Evolutionary conservation across 768 basidiomycete species (phyloP), one percentile per base, ranked within the genome.

Genomic region (Mycena pura): DNA sequence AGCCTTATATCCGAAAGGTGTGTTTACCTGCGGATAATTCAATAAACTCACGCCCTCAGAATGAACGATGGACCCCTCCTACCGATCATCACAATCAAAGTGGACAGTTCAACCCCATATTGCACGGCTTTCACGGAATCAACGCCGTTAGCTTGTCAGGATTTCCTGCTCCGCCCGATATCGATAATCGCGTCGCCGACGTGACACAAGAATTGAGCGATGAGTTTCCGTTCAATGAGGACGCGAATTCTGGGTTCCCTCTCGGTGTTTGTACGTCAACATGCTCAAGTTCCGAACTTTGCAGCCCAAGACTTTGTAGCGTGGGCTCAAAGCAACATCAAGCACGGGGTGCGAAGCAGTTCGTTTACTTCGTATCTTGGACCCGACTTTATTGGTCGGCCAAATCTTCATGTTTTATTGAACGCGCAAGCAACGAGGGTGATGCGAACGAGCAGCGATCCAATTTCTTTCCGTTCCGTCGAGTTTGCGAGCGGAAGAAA

Each of bases 201-300:
- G 73, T 79, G 0, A 71, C 76, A 0, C 31, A 69, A 17, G 70
- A 82, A 47, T 68, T 80, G 7, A 57, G 68, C 1, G 66, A 71
- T 9, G 74, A 77, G 41, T 83, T 78, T 57, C 72, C 77, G 3
- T 82, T 71, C 61, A 80, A 79, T 60, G 31, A 69, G 14, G 83
- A 84, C 64, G 71, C 72, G 56, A 82, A 82, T 60, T 74, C 76
- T 24, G 82, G 83, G 14, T 69, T 65, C 10, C 74, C 75, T 0
- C 53, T 81, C 7, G 83, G 83, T 5, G 48, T 81, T 36, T 76
- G 82, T 80, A 31, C 49, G 75, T 59, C 2, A 15, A 21, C n/a
- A n/a, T n/a, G n/a, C n/a, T n/a, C n/a, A n/a, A n/a, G n/a, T n/a
- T n/a, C n/a, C n/a, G n/a, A n/a, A n/a, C n/a, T n/a, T n/a, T n/a